phyloP scores from a whole-genome alignment of 192 early-diverging fungal genomes.

The Backusella westeae region DNA sequence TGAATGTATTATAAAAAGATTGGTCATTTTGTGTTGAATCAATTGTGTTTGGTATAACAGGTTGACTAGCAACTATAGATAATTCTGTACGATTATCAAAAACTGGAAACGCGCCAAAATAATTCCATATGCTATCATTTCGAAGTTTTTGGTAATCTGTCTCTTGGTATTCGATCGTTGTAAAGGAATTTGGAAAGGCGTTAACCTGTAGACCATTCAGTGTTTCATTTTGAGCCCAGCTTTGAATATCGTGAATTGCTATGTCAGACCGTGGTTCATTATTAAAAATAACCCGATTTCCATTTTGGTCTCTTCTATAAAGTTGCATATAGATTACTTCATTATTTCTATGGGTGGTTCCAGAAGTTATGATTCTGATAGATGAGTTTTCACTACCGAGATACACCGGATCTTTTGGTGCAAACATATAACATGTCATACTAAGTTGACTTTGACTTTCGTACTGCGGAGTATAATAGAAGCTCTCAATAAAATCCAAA shows the following conservation, averaged over 20 bases:
- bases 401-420: not conserved
- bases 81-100: not conserved
- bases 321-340: not conserved
- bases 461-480: not conserved
- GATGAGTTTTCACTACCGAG: not conserved
- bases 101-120: not conserved
- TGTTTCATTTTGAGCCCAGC: not conserved
- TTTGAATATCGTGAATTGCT: too few relatives aligned
- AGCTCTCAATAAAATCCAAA: not conserved
- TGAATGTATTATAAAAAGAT: not conserved
- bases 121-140: not conserved
- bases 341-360: not conserved
- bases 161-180: not conserved
- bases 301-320: not conserved
- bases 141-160: not conserved
- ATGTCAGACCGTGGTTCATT: too few relatives aligned
- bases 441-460: not conserved
- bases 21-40: too few relatives aligned
- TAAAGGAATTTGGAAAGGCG: not conserved
- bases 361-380: not conserved
- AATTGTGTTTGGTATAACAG: not conserved
- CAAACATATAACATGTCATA: not conserved
- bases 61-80: not conserved
- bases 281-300: too few relatives aligned
- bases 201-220: not conserved